A percentile compares a stretch with the other conserved stretches of the same genome.
These are phyloP conservation scores for Arthrinium phaeospermum DNA, from an alignment of 2,329 filamentous ascomycete genomes.

Conservation along the genomic window DNA sequence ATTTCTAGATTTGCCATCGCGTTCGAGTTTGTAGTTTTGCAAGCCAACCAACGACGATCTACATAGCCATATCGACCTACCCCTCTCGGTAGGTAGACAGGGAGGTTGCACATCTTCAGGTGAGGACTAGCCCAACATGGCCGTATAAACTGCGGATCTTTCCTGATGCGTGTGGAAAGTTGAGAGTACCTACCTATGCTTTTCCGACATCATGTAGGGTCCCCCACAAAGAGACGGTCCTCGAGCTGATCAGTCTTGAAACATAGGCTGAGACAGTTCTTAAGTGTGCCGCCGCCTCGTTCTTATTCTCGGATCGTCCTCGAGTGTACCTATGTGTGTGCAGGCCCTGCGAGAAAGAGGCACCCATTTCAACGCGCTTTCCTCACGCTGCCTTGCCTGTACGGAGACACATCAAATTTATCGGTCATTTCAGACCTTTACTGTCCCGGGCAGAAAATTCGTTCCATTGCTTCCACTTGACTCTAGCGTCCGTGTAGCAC, in stretches of 20 bases:
- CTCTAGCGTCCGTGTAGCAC: not conserved
- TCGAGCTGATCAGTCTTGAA: not conserved
- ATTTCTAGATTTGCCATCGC: not conserved
- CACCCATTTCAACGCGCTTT: too few species aligned
- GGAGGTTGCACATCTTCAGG: constrained; percentile 16
- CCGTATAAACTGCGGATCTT: constrained; percentile 11
- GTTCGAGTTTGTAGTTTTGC: not conserved
- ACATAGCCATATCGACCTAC: constrained; percentile 2
- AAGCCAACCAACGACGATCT: constrained; percentile 7
- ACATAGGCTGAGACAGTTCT: not conserved
- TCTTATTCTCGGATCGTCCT: not conserved
- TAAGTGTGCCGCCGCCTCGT: not conserved
- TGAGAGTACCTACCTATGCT: not conserved
- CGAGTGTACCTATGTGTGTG: too few species aligned
- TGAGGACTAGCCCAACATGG: not conserved
- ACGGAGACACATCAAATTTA: not conserved
- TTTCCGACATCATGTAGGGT: not conserved
- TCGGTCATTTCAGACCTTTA: not conserved
- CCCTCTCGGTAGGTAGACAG: constrained; percentile 4
- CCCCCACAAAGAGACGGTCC: not conserved
- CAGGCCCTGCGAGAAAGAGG: not conserved
- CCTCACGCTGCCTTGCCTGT: not conserved
- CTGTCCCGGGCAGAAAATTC: not conserved
- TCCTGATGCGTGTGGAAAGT: not conserved
- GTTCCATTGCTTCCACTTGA: not conserved